These are phyloP conservation scores for Elsinoe necatrix DNA, from an alignment of 2,329 filamentous ascomycete genomes.

Conservation along the genomic window DNA sequence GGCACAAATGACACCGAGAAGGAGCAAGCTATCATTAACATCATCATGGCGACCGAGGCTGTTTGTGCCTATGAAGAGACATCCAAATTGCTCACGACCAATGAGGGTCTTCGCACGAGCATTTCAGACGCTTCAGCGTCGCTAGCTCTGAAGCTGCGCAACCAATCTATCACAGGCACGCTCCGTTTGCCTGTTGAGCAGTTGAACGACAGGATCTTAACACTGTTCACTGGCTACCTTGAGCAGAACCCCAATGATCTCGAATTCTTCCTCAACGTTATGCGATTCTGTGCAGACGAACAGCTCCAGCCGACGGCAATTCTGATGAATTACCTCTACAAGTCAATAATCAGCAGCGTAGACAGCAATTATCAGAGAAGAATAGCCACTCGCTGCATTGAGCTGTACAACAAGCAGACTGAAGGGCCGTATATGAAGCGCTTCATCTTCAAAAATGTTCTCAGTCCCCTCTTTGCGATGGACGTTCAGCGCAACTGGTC, in stretches of 20 bases:
- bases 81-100: conserved; percentile 56
- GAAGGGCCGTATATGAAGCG: conserved; percentile 85
- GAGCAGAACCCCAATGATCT: conserved; percentile 47
- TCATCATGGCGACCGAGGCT: conserved; percentile 75
- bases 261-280: conserved; percentile 76
- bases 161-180: conserved; percentile 58
- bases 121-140: conserved; percentile 62
- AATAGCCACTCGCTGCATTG: conserved; percentile 75
- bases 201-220: conserved; percentile 78
- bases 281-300: conserved; percentile 75
- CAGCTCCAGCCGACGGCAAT: conserved; percentile 70
- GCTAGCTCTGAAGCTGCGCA: conserved; percentile 64
- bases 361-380: conserved; percentile 80
- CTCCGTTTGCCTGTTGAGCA: conserved; percentile 82
- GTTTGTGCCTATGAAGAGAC: conserved; percentile 59
- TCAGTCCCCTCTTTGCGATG: conserved; percentile 94
- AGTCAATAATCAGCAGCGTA: conserved; percentile 71
- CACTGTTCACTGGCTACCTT: conserved; percentile 73
- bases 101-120: conserved; percentile 50
- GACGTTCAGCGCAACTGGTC: conserved; percentile 82
- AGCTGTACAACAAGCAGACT: conserved; percentile 70
- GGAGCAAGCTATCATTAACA: conserved; percentile 75
- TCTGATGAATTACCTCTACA: conserved; percentile 76
- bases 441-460: conserved; percentile 82
- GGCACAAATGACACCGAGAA: conserved; percentile 52